Conservation (phyloP, 495 filamentous ascomycete species). For the Lasiosphaeria miniovina region DNA sequence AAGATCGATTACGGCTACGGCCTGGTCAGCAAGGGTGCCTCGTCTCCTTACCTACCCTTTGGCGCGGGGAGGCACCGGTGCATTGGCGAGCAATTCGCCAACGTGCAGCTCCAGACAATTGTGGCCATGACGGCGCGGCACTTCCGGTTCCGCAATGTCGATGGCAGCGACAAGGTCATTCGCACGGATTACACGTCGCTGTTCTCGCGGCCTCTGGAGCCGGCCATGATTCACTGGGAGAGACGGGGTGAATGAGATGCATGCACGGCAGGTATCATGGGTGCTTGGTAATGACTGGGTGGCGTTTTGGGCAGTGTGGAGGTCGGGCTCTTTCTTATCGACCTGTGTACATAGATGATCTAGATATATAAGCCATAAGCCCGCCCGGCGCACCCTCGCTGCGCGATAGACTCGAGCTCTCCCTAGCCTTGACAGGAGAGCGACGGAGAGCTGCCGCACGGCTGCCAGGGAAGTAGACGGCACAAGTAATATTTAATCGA, state of each 20-base stretch:
- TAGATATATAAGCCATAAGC: too few species aligned
- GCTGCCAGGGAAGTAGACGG: not conserved
- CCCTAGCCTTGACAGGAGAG: too few species aligned
- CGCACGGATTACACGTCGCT: constrained; percentile 82
- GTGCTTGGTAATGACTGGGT: not conserved
- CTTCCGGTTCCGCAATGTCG: constrained; percentile 70
- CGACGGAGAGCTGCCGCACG: too few species aligned
- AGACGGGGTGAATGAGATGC: constrained; percentile 33
- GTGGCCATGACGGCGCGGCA: constrained; percentile 71
- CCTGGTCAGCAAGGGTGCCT: constrained; percentile 81
- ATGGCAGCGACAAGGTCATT: constrained; percentile 65
- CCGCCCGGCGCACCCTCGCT: too few species aligned
- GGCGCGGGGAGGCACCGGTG: constrained; percentile 91
- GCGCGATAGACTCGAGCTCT: too few species aligned
- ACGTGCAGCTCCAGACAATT: constrained; percentile 85
- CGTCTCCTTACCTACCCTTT: constrained; percentile 89
- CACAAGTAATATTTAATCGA: not conserved
- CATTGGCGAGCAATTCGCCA: constrained; percentile 97
- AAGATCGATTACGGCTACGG: constrained; percentile 92
- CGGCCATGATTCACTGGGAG: constrained; percentile 66
- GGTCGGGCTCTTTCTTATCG: not conserved
- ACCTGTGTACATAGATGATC: too few species aligned
- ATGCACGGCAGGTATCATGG: not conserved
- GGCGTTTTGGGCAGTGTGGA: too few species aligned
- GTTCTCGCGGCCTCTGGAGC: constrained; percentile 60